These are phyloP conservation scores for Hymenoscyphus albidus DNA, from an alignment of 2,329 filamentous ascomycete genomes.

Conservation along the genomic window DNA sequence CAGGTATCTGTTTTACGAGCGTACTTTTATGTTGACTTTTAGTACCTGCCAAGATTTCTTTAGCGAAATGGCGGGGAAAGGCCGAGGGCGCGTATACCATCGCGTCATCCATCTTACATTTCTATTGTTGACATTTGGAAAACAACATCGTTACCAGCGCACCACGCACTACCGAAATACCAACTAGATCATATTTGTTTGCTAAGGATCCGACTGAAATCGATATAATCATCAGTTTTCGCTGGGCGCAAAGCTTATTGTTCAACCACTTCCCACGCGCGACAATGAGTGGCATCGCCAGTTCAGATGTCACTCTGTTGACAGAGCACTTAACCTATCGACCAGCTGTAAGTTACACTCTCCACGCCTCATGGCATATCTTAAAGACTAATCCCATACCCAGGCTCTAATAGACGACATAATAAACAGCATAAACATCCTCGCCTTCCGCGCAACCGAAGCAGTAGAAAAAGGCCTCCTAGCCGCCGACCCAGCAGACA, in stretches of 20 bases:
- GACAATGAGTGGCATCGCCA: constrained; percentile 27
- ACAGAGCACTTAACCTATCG: constrained; percentile 97
- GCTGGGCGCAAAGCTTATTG: not conserved
- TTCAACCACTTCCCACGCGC: not conserved
- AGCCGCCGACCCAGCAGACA: constrained; percentile 64
- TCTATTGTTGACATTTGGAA: not conserved
- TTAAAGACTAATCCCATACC: not conserved
- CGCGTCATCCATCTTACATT: not conserved
- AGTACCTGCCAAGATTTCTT: not conserved
- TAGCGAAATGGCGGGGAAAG: not conserved
- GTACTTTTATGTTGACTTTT: not conserved
- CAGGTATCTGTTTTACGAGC: not conserved
- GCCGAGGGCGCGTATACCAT: not conserved
- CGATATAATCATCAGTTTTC: not conserved
- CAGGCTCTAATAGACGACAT: constrained; percentile 95
- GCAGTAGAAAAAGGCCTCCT: constrained; percentile 81
- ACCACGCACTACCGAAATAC: not conserved
- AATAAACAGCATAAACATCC: constrained; percentile 92
- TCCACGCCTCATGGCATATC: not conserved
- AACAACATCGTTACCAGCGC: not conserved
- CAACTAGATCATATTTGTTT: not conserved
- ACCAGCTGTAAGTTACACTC: constrained; percentile 64
- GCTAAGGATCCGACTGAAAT: not conserved
- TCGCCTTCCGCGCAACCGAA: constrained; percentile 85
- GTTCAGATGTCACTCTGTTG: constrained; percentile 58